Evolutionary conservation across 768 basidiomycete species (phyloP), one percentile per base, ranked within the genome.

Genomic region (Mycena olivaceomarginata): DNA sequence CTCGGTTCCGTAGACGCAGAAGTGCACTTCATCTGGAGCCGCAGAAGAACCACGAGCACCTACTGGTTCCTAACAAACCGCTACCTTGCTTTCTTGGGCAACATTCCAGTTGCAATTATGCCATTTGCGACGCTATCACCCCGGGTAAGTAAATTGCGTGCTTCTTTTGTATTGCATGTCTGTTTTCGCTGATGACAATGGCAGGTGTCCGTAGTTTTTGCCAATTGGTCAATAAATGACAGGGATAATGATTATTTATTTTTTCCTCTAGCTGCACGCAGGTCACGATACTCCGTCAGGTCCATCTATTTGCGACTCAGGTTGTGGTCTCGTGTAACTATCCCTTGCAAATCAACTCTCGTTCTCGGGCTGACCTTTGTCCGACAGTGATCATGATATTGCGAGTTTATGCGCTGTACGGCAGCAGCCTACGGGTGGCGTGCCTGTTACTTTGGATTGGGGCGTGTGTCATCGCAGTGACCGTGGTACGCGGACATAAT

Each of bases 1-100:
- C 6, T 45, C 60, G n/a, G 9, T 22, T 66, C 37, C 53, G 15
- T 62, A 88, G 88, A 83, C 11, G 77, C 81, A 68, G 91, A 92
- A 78, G 79, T 90, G 45, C 78, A 82, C 18, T 85, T 86, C 67
- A 79, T 92, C 11, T 92, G 91, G 91, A 82, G 82, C 69, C 84
- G 85, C 1, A 87, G 86, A 71, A 59, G 22, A 22, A 84, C 82
- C 1, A 63, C 77, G 10, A 87, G 89, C 67, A 83, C 89, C 3
- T 85, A 86, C 43, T 85, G 88, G 80, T 92, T 92, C 82, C 88
- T 90, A 63, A 59, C 89, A 45, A 90, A 91, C 74, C 89, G 91
- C 6, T 92, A 92, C 72, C 77, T 89, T 46, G 85, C 88, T 2
- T 85, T 90, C 66, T 80, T 89, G 53, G 87, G 86, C 41, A 87